Conservation (phyloP, 345 rosid genomes). For the Nephelium lappaceum region DNA sequence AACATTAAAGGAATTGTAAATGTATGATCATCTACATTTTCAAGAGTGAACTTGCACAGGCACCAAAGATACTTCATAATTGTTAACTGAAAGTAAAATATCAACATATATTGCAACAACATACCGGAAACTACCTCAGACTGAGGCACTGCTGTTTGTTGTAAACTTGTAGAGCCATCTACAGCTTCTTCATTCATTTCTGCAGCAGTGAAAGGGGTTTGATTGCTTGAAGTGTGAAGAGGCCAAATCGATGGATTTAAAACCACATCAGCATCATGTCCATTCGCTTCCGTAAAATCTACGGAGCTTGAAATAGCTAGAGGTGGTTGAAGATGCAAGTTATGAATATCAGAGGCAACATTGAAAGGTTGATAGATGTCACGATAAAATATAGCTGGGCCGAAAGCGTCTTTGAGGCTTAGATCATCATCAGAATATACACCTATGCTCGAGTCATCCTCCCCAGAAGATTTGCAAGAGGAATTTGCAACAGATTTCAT, state of each 20-base stretch:
- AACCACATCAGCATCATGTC: neutral
- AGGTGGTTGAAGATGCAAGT: neutral
- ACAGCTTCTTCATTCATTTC: neutral
- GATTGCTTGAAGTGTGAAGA: neutral
- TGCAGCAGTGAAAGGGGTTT: neutral
- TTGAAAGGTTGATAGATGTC: neutral
- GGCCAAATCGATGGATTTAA: conserved; percentile 15
- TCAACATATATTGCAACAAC: neutral
- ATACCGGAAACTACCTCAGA: conserved; percentile 7
- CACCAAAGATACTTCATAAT: neutral
- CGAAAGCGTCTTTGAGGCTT: neutral
- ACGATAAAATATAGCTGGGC: neutral
- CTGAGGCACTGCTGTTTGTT: neutral
- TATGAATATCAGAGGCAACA: neutral
- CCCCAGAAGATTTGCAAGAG: conserved; percentile 2
- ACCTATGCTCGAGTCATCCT: neutral
- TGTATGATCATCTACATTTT: too few species aligned
- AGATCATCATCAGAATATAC: conserved; percentile 8
- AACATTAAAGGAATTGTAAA: too few species aligned
- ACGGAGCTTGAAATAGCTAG: neutral
- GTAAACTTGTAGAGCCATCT: neutral
- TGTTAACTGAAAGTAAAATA: neutral
- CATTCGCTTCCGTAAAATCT: neutral
- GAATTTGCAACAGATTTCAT: conserved; percentile 17
- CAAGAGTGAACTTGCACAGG: too few species aligned